A percentile compares a stretch with the other conserved stretches of the same genome.
phyloP scores from a whole-genome alignment of 1,139 yeast species.

The Geotrichum cucujoidarum region DNA sequence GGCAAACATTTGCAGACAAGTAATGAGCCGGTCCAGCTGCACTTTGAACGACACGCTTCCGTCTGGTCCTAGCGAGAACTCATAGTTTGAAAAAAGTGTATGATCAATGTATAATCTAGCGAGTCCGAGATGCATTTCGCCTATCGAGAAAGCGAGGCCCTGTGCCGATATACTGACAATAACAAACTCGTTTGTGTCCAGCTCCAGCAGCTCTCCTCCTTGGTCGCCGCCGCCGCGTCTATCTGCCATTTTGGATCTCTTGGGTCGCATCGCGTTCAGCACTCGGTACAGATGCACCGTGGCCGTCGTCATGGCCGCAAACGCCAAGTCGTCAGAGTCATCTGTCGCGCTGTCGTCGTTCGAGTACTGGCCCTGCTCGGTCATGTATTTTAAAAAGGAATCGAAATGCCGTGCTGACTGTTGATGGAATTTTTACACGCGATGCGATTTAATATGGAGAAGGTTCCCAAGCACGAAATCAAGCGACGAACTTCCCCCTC shows the following conservation, averaged over 20 bases:
- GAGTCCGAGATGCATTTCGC: slow-evolving; percentile 29
- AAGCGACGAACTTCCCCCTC: not conserved
- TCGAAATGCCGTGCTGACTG: too few species aligned
- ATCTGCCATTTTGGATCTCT: slow-evolving; percentile 20
- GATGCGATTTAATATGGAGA: not conserved
- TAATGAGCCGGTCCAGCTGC: slow-evolving; percentile 27
- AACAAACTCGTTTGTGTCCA: slow-evolving; percentile 9
- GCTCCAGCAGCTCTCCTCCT: not conserved
- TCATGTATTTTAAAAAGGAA: too few species aligned
- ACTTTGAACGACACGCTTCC: slow-evolving; percentile 25
- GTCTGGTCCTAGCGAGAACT: slow-evolving; percentile 8
- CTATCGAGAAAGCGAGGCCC: slow-evolving; percentile 31
- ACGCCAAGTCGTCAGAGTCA: slow-evolving; percentile 12
- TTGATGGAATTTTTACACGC: too few species aligned
- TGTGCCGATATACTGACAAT: slow-evolving; percentile 28
- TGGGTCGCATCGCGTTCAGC: slow-evolving; percentile 27
- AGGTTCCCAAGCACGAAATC: too few species aligned
- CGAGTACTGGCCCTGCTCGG: not conserved
- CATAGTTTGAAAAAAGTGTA: slow-evolving; percentile 5
- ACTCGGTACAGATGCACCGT: slow-evolving; percentile 29
- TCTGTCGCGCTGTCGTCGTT: slow-evolving; percentile 1
- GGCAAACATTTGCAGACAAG: slow-evolving; percentile 31
- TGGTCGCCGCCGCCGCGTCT: not conserved
- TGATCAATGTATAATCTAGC: slow-evolving; percentile 16
- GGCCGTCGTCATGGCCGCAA: slow-evolving; percentile 32